These are phyloP conservation scores for Nannizziopsis barbatae DNA, from an alignment of 2,329 filamentous ascomycete genomes.

Conservation along the genomic window DNA sequence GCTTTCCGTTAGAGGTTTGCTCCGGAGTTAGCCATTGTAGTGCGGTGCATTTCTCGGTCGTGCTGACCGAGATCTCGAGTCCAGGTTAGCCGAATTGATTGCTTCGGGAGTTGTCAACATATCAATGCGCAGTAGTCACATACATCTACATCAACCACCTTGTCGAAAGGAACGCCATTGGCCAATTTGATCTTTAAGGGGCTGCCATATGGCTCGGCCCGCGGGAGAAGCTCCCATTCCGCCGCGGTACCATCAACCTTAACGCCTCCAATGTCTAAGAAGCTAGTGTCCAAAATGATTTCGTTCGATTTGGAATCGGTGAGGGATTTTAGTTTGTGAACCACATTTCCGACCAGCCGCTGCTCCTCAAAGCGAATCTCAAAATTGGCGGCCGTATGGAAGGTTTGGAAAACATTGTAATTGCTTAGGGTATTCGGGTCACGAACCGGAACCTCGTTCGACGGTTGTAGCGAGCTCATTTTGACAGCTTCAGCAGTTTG, in stretches of 20 bases:
- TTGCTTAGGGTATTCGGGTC: conserved; percentile 89
- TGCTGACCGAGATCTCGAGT: conserved; percentile 57
- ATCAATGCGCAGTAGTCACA: conserved; percentile 12
- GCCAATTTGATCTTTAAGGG: conserved; percentile 40
- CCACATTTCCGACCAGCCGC: conserved; percentile 63
- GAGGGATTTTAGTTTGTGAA: conserved; percentile 64
- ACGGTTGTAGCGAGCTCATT: too few species aligned
- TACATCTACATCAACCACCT: conserved; percentile 40
- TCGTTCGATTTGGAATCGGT: conserved; percentile 62
- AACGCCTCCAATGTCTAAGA: conserved; percentile 61
- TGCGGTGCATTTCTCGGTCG: conserved; percentile 79
- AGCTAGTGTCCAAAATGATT: conserved; percentile 80
- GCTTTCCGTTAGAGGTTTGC: conserved; percentile 90
- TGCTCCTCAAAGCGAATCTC: conserved; percentile 74
- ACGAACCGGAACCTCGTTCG: conserved; percentile 36
- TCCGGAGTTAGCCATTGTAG: conserved; percentile 90
- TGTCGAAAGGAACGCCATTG: conserved; percentile 36
- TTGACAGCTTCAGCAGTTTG: too few species aligned
- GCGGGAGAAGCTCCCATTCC: conserved; percentile 60
- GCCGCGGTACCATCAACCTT: conserved; percentile 54
- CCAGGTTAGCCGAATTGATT: neutral
- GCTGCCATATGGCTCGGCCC: conserved; percentile 56
- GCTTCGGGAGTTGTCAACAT: neutral
- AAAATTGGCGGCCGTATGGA: conserved; percentile 71
- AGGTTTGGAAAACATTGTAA: conserved; percentile 76